Base-by-base conservation (phyloP, 2,329 filamentous ascomycete genomes). In the Alternaria sp. region DNA sequence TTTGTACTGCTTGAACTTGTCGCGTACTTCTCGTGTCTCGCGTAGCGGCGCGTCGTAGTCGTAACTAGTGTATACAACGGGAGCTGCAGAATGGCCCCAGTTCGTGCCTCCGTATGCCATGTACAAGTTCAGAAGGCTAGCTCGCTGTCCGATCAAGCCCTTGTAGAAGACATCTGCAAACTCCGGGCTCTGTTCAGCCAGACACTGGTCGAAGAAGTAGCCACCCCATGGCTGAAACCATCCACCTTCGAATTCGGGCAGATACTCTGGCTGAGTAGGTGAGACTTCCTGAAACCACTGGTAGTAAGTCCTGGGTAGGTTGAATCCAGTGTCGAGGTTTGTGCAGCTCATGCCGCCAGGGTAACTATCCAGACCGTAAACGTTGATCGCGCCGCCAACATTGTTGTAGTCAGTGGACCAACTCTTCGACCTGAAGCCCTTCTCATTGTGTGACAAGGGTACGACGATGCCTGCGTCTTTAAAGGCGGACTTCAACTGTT, bases 221-320 rank as follows among this genome's bases (percentile, higher is more conserved):
- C 83, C 83, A 1, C 83, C 84, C 85, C 85, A 87, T 13, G 84
- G 81, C n/a, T 83, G 83, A 59, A 87, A 86, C 67, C 79, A 86
- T 0, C 85, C 86, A 5, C 83, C 84, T 68, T 86, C 81, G 28
- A 87, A 87, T 68, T 87, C 86, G 6, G 86, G 82, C 1, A 87
- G 70, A 60, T 82, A 86, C 50, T 81, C 80, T 1, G 86, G 86
- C 67, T 88, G 86, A 1, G 85, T 86, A 51, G 76, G 83, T 0
- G 85, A 85, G 59, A 86, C 86, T 44, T 85, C 84, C n/a, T 82
- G 80, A 65, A 88, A 88, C 84, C 85, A 87, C 65, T 87, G 82
- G 62, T 85, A 84, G 67, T 88, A 88, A 6, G 81, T 86, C 25
- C 85, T 81, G 3, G 85, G 80, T 1, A 87, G 73, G 26, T 78